Percentiles rank a stretch among this genome's conserved stretches.
Conservation (phyloP, 2,329 filamentous ascomycete genomes). For the Calycina herbarum region DNA sequence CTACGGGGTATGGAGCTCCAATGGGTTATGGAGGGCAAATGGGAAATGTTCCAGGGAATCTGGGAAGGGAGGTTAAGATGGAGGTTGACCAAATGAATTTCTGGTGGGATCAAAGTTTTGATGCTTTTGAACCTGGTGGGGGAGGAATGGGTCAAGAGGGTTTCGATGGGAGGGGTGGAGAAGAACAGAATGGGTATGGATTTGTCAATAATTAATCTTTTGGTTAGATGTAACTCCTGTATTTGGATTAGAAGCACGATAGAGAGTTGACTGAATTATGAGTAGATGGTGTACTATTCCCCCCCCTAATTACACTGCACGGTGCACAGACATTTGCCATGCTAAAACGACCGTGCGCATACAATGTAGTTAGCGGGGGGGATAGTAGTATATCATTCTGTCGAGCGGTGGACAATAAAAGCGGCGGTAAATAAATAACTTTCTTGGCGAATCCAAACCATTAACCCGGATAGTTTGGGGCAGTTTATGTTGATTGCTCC, state of each 20-base stretch:
- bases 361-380: too few species aligned
- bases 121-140: neutral
- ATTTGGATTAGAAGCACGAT: neutral
- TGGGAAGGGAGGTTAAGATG: neutral
- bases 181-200: neutral
- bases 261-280: neutral
- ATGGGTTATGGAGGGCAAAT: neutral
- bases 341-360: too few species aligned
- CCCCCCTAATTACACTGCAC: too few species aligned
- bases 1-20: neutral
- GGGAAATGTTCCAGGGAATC: neutral
- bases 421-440: too few species aligned
- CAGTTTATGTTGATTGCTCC: too few species aligned
- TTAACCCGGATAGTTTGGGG: too few species aligned
- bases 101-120: constrained; percentile 15
- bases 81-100: constrained; percentile 12
- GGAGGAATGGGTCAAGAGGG: neutral
- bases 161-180: neutral
- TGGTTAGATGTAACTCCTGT: neutral
- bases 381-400: too few species aligned
- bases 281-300: neutral
- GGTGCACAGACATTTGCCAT: too few species aligned
- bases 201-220: neutral
- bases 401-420: too few species aligned
- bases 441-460: too few species aligned